Base-by-base conservation (phyloP, 176 grass and related monocot species). In the Phoenix dactylifera region DNA sequence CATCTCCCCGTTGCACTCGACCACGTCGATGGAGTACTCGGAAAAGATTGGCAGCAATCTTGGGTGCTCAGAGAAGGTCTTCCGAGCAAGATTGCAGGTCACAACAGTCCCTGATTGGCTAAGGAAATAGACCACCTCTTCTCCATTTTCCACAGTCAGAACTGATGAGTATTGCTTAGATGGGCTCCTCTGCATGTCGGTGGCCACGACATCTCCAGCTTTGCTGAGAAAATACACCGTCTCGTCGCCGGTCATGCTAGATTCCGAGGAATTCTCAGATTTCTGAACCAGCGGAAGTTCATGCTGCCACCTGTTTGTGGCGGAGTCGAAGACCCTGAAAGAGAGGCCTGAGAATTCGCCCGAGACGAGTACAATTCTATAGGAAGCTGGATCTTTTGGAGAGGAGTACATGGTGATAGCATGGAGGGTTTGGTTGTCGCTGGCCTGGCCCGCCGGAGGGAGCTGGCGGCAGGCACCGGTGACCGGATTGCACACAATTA, bases 21-120 rank as follows among this genome's bases (percentile, higher is more conserved):
- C 82, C 6, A 98, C 78, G 54, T 98, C 94, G 51, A 98, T 86
- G 3, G 94, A 89, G 88, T 98, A 81, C 79, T 98, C 88, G 3
- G 30, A 62, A 51, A 79, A 76, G 17, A 56, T 58, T 0, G 94
- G 88, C 3, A 93, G 79, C 35, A 98, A 53, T 7, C 84, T 67
- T 0, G 94, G 94, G 35, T 90, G 72, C 73, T 98, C 88, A 0
- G 74, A 9, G 63, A 86, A 92, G 1, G 57, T 57, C 55, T 64
- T 76, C 22, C 70, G 67, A 16, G 60, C 22, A 12, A 98, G 57
- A 64, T 98, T 81, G 60, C 88, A 92, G 0, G 84, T 65, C 55
- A 93, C 75, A 0, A 93, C 56, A 0, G 76, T 75, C 48, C 94
- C 94, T 7, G 84, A 83, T 4, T 58, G 35, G 60, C 79, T 89